Evolutionary conservation across 108 stramenopile genomes (phyloP).

Genomic region (Cyclotella choctawhatcheeana): DNA sequence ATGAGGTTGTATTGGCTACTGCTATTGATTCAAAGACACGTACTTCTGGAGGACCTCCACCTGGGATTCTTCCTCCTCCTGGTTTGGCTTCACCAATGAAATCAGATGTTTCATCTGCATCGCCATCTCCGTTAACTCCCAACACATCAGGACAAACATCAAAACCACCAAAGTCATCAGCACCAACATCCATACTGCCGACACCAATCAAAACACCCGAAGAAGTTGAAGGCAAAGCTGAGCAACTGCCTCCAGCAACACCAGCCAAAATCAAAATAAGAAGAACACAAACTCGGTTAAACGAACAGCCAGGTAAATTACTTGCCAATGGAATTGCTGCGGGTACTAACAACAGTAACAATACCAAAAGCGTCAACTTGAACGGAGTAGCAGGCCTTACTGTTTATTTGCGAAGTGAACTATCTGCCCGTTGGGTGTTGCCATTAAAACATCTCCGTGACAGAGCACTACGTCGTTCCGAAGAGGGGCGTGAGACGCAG

Average conservation of each 20-base stretch:
- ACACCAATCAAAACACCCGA: conserved; percentile 19
- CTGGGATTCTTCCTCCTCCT: conserved; percentile 10
- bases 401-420: conserved; percentile 70
- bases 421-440: conserved; percentile 81
- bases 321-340: conserved; percentile 65
- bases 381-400: too few relatives aligned
- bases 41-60: conserved; percentile 4
- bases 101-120: conserved; percentile 25
- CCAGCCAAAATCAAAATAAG: conserved; percentile 34
- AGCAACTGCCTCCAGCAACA: conserved; percentile 11
- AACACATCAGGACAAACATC: background rate
- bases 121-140: background rate
- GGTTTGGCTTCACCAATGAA: background rate
- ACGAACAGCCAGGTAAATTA: conserved; percentile 81
- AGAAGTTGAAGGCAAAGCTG: conserved; percentile 20
- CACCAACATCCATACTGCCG: conserved; percentile 36
- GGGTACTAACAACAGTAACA: conserved; percentile 3
- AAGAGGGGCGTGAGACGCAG: conserved; percentile 34
- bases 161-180: background rate
- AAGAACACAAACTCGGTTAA: conserved; percentile 49
- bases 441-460: conserved; percentile 71
- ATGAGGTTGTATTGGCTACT: background rate
- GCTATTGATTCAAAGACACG: background rate
- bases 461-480: conserved; percentile 41
- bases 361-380: conserved; percentile 18